A percentile compares a stretch with the other conserved stretches of the same genome.
These are phyloP conservation scores for Amanita thiersii DNA, from an alignment of 768 basidiomycete species.

Conservation along the genomic window DNA sequence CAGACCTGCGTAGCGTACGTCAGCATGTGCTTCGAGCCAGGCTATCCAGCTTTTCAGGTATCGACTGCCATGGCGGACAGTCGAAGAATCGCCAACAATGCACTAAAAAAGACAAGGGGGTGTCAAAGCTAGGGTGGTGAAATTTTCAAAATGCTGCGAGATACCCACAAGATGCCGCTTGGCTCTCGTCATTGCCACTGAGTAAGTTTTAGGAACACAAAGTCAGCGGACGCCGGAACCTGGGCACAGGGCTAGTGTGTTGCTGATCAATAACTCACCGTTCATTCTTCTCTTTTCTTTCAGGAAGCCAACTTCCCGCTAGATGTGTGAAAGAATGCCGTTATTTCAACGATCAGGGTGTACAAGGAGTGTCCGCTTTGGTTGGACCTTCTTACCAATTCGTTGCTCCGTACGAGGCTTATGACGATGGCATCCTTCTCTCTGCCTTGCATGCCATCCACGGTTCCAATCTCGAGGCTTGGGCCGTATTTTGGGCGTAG, in stretches of 20 bases:
- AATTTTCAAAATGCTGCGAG: constrained; percentile 2
- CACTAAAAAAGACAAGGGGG: constrained; percentile 41
- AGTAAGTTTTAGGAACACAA: neutral
- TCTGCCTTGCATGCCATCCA: constrained; percentile 96
- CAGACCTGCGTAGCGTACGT: constrained; percentile 77
- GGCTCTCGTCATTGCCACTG: constrained; percentile 90
- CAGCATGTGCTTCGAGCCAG: constrained; percentile 87
- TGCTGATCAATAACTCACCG: constrained; percentile 31
- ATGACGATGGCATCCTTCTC: constrained; percentile 94
- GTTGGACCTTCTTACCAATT: constrained; percentile 62
- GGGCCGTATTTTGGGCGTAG: constrained; percentile 63
- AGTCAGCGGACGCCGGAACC: neutral
- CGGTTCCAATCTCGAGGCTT: constrained; percentile 82
- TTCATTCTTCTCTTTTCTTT: constrained; percentile 90
- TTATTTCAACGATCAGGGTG: neutral
- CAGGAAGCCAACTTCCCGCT: constrained; percentile 90
- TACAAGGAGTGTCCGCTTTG: too few species aligned
- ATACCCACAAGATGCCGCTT: constrained; percentile 73
- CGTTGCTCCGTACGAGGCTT: constrained; percentile 88
- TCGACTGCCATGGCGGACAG: constrained; percentile 73
- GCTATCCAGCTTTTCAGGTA: constrained; percentile 87
- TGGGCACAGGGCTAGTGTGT: neutral
- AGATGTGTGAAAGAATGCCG: constrained; percentile 22
- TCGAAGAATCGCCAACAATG: constrained; percentile 89
- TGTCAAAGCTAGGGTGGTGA: neutral